phyloP scores from a whole-genome alignment of 2,329 filamentous ascomycete species.

The Dryadomyces quercus-mongolicae region DNA sequence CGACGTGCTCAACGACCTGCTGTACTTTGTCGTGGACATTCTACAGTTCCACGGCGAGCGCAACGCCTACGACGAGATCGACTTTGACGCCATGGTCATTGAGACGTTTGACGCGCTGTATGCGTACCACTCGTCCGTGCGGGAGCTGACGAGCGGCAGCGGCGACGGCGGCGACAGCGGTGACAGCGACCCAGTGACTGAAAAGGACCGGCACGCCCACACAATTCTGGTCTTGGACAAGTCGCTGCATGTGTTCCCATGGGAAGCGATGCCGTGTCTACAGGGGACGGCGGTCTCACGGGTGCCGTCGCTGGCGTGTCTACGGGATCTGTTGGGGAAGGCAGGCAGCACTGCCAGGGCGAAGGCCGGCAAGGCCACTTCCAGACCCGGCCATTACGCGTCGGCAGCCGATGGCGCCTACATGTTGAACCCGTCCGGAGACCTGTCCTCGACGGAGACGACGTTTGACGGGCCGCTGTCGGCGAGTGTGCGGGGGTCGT shows the following conservation, averaged over 20 bases:
- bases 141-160: conserved; percentile 9
- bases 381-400: conserved; percentile 45
- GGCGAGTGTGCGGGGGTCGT: conserved; percentile 46
- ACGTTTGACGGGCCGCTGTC: conserved; percentile 59
- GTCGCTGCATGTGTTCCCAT: conserved; percentile 79
- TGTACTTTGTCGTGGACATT: conserved; percentile 95
- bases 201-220: conserved; percentile 38
- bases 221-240: conserved; percentile 89
- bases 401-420: conserved; percentile 49
- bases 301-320: conserved; percentile 72
- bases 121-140: conserved; percentile 53
- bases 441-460: conserved; percentile 67
- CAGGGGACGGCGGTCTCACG: conserved; percentile 69
- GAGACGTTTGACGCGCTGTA: conserved; percentile 77
- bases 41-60: conserved; percentile 92
- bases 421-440: conserved; percentile 80
- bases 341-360: background rate
- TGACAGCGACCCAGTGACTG: too few relatives aligned
- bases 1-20: conserved; percentile 77
- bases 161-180: conserved; percentile 8
- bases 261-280: conserved; percentile 89
- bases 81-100: conserved; percentile 84
- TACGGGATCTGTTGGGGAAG: conserved; percentile 57
- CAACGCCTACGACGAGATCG: conserved; percentile 95
- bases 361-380: conserved; percentile 8